phyloP scores from a whole-genome alignment of 139 green algal species.

The Ettlia oleoabundans region DNA sequence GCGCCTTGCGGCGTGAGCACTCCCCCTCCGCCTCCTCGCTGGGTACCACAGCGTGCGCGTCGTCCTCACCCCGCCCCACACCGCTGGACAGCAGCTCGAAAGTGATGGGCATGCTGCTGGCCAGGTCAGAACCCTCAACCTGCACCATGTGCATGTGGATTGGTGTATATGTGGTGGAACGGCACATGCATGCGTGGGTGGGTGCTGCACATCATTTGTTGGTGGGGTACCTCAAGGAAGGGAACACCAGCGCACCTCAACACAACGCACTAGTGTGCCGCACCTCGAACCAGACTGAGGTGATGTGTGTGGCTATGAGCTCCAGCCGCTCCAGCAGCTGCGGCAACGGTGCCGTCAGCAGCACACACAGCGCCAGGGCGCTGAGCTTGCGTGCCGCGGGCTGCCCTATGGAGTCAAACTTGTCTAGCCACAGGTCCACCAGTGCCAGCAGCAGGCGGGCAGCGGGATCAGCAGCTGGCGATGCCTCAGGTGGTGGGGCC shows the following conservation, averaged over 20 bases:
- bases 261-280: background rate
- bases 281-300: constrained; percentile 66
- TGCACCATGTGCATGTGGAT: background rate
- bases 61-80: constrained; percentile 18
- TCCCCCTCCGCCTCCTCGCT: constrained; percentile 50
- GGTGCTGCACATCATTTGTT: too few species aligned
- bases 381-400: constrained; percentile 69
- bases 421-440: constrained; percentile 70
- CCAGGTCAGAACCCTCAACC: constrained; percentile 32
- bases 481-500: background rate
- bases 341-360: constrained; percentile 62
- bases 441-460: constrained; percentile 52
- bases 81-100: constrained; percentile 9
- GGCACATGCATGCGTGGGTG: background rate
- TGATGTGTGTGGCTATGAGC: constrained; percentile 49
- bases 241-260: background rate
- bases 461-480: constrained; percentile 2
- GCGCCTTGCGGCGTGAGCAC: constrained; percentile 5
- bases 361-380: constrained; percentile 72
- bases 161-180: background rate
- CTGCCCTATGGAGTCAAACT: constrained; percentile 58
- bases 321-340: constrained; percentile 49
- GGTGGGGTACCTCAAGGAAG: background rate
- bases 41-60: constrained; percentile 26
- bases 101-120: background rate